Evolutionary conservation across 495 filamentous ascomycete species (phyloP).

Genomic region (Hyaloscypha variabilis): DNA sequence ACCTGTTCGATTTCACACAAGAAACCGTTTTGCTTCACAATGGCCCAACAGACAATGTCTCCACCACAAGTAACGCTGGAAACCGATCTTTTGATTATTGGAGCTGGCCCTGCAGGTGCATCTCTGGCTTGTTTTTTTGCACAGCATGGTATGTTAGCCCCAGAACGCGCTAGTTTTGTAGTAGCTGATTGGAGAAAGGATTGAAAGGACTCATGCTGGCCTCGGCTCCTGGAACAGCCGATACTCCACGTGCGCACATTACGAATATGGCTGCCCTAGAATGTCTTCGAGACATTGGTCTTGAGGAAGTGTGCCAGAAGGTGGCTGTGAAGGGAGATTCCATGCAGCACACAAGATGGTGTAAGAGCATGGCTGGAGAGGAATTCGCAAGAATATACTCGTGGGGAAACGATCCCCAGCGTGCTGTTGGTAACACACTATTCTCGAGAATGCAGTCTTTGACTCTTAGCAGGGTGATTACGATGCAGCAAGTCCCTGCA

Average conservation of each 20-base stretch:
- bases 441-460: background rate
- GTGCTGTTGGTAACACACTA: constrained; percentile 34
- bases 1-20: too few species aligned
- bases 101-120: constrained; percentile 57
- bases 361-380: constrained; percentile 53
- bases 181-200: too few species aligned
- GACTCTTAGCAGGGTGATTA: constrained; percentile 43
- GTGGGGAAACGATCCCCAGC: constrained; percentile 52
- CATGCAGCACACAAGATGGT: constrained; percentile 56
- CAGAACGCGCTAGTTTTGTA: too few species aligned
- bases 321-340: constrained; percentile 40
- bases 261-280: constrained; percentile 55
- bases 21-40: background rate
- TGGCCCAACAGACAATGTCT: background rate
- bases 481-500: constrained; percentile 44
- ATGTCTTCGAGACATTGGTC: constrained; percentile 58
- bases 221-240: constrained; percentile 45
- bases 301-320: constrained; percentile 46
- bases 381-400: constrained; percentile 55
- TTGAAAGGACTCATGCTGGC: constrained; percentile 50
- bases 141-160: constrained; percentile 47
- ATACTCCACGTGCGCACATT: constrained; percentile 57
- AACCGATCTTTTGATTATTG: constrained; percentile 46
- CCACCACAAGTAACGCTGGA: too few species aligned
- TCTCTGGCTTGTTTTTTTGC: constrained; percentile 54